Conservation (phyloP, 805 yeast species). For the Myxozyma geophila region DNA sequence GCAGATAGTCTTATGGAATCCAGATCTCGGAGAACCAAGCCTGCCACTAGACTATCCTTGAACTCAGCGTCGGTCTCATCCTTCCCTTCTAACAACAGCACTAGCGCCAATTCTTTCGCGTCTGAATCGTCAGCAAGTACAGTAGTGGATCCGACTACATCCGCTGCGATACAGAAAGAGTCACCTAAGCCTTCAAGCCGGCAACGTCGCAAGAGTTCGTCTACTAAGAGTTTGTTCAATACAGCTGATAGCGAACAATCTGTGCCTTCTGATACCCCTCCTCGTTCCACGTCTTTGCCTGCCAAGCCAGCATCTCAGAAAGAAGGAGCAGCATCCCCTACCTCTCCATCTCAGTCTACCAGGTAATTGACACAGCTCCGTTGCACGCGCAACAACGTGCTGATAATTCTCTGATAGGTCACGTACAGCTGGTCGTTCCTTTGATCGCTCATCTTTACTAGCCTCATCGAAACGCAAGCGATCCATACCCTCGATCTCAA, state of each 20-base stretch:
- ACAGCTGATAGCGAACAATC: not conserved
- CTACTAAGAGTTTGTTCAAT: not conserved
- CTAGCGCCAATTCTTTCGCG: slow-evolving; percentile 9
- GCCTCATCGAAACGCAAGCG: slow-evolving; percentile 18
- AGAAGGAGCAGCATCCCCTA: no score
- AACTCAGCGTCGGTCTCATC: not conserved
- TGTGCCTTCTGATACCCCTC: no score
- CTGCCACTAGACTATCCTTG: not conserved
- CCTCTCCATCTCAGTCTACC: slow-evolving; percentile 14
- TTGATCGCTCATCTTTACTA: slow-evolving; percentile 4
- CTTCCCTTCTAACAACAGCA: not conserved
- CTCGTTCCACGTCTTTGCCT: no score
- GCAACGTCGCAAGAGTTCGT: slow-evolving; percentile 10
- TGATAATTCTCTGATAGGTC: slow-evolving; percentile 4
- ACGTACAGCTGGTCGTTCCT: slow-evolving; percentile 11
- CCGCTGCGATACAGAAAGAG: slow-evolving; percentile 4
- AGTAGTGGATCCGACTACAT: slow-evolving; percentile 1
- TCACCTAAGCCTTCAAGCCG: not conserved
- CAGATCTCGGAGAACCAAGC: slow-evolving; percentile 20
- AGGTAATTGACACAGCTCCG: slow-evolving; percentile 2
- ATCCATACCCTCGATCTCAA: not conserved
- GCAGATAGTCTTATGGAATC: slow-evolving; percentile 24
- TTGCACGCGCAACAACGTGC: no score
- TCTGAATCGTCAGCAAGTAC: slow-evolving; percentile 16
- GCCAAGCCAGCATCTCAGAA: no score